Evolutionary conservation across 2,329 filamentous ascomycete genomes (phyloP).

Genomic region (Neonectria faginata): DNA sequence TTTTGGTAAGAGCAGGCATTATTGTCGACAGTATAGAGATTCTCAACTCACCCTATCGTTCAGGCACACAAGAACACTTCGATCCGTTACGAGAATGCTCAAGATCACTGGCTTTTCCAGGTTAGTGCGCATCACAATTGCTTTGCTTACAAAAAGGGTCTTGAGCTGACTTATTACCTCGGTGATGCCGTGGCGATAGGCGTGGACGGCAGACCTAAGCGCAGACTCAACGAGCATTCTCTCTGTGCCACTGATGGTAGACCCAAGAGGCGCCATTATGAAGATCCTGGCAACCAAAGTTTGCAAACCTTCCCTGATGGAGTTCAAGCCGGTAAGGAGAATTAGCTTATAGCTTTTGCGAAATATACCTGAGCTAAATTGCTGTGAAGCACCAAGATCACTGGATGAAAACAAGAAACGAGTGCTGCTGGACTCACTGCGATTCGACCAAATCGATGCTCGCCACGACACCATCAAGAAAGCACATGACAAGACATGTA

Average conservation of each 20-base stretch:
- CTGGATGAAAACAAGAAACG: slow-evolving; percentile 5
- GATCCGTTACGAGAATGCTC: no score
- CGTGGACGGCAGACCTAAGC: neutral
- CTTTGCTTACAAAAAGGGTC: no score
- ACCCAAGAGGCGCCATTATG: slow-evolving; percentile 1
- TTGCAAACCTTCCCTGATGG: neutral
- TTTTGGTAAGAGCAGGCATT: no score
- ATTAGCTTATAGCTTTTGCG: neutral
- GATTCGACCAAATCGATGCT: slow-evolving; percentile 28
- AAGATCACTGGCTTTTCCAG: no score
- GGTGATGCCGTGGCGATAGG: no score
- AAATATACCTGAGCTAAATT: slow-evolving; percentile 6
- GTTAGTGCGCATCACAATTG: no score
- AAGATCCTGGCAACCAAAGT: neutral
- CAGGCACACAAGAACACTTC: no score
- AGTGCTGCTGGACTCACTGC: slow-evolving; percentile 16
- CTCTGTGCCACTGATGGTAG: neutral
- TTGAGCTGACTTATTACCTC: no score
- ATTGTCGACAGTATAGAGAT: no score
- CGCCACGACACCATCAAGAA: slow-evolving; percentile 14
- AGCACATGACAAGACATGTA: slow-evolving; percentile 27
- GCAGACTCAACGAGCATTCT: slow-evolving; percentile 4
- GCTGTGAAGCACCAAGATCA: slow-evolving; percentile 3
- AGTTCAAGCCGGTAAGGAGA: neutral
- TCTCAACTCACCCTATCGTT: no score